These are phyloP conservation scores for Solanum arcanum DNA, from an alignment of 257 asterid genomes.

Conservation along the genomic window DNA sequence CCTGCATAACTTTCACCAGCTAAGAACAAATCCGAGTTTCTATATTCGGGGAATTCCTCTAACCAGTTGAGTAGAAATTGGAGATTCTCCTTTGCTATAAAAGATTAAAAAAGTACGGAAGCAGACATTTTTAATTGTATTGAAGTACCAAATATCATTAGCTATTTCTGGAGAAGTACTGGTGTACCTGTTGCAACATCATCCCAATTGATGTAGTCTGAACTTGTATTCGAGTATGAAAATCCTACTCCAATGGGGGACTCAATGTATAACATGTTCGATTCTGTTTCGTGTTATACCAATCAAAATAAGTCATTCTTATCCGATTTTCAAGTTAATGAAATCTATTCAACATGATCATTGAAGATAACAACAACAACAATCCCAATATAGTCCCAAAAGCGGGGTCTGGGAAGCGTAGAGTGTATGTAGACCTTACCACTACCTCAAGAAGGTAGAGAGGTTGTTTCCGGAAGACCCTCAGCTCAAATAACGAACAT, in stretches of 20 bases:
- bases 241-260: slow-evolving; percentile 22
- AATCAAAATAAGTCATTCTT: neutral
- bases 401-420: accelerated
- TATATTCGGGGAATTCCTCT: slow-evolving; percentile 6
- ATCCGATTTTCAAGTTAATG: neutral
- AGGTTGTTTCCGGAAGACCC: neutral
- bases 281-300: slow-evolving; percentile 1
- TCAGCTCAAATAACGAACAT: too few relatives aligned
- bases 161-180: neutral
- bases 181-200: slow-evolving; percentile 13
- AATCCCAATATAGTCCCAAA: neutral
- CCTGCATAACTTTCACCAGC: slow-evolving; percentile 23
- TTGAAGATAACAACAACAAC: neutral
- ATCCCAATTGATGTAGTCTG: slow-evolving; percentile 9
- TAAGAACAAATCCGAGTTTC: slow-evolving; percentile 8
- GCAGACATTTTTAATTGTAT: neutral
- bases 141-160: neutral
- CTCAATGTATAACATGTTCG: slow-evolving; percentile 22
- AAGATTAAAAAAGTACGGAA: neutral
- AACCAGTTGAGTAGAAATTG: slow-evolving; percentile 16
- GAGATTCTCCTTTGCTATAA: slow-evolving; percentile 14
- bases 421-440: too few relatives aligned
- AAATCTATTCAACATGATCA: neutral
- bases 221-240: slow-evolving; percentile 19
- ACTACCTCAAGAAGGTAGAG: neutral